Base-by-base conservation (phyloP, 2,329 filamentous ascomycete genomes). In the Apiospora marii region DNA sequence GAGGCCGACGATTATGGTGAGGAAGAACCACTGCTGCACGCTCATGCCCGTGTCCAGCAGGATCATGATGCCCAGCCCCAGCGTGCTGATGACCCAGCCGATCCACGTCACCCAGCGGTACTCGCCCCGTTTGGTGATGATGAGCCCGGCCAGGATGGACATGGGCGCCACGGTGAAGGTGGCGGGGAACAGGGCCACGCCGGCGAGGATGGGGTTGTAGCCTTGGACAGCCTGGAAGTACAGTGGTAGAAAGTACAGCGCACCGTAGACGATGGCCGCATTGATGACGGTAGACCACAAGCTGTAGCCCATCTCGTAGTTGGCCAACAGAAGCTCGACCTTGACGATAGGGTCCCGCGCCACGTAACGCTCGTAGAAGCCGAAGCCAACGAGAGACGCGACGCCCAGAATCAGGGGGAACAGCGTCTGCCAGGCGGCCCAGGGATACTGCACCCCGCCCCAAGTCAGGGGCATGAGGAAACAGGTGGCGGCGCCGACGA, bases 361-460 rank as follows among this genome's bases (percentile, higher is more conserved):
- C 43, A 86, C 80, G 70, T 82, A 84, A 27, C 75, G 71, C 79
- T 92, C 90, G 77, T 88, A 92, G 34, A 87, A 80, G 27, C 85
- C 82, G 76, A 91, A 91, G 13, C 75, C 82, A 3, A 87, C 74
- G 4, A 93, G 80, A 1, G 88, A 88, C 2, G 82, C 79, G 0
- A 82, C 78, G 2, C 91, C 91, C 13, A 92, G 61, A 4, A 90
- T 79, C 19, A 94, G 80, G 0, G 92, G 91, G 1, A 91, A 85
- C 2, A 94, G 82, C 0, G 90, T 91, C 2, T 86, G 85, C 85
- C 89, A 92, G 5, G 86, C 89, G 53, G 82, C 78, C 92, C 92
- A 94, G 0, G 85, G 77, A 78, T 92, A 93, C 82, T 91, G 89
- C 22, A 92, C 86, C 51, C 92, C 92, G 19, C 91, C 92, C 85